Base-by-base conservation (phyloP, 208 protist genomes). In the Lotmaria passim region DNA sequence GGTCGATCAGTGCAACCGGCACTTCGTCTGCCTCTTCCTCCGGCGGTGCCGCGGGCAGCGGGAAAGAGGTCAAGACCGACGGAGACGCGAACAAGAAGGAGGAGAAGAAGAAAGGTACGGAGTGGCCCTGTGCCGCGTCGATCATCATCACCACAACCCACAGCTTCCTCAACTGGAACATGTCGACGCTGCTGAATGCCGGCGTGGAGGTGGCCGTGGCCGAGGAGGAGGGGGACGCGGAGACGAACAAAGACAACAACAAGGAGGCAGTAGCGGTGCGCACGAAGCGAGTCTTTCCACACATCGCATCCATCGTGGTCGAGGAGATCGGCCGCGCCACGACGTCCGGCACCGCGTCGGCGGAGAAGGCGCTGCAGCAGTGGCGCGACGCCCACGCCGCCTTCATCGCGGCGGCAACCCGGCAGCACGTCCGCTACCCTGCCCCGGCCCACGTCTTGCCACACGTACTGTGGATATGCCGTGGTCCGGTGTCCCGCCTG, bases 391-490 rank as follows among this genome's bases (percentile, higher is more conserved):
- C 48, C 15, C 55, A 67, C 43, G 31, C 36, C 10, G 39, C 39
- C 6, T 23, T 71, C 30, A 36, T 47, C 70, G 5, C 46, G 1
- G 30, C 68, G 19, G 52, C 50, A 39, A 34, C 52, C 7, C 66
- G 61, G 8, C 64, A 67, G 28, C 65, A 79, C 68, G 6, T 38
- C 8, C 63, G 58, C 46, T 85, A 68, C 70, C 39, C 44, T 31
- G 28, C 76, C 1, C 34, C 65, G 19, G 57, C 15, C 7, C 69
- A 70, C 41, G 56, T 74, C 3, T 36, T 44, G 31, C 81, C 74
- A 10, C 82, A 81, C 59, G 81, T 73, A 23, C 41, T 87, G 69
- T 81, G 75, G 81, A 64, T 94, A 73, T 89, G 71, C 52, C 68
- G 78, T 21, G 74, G 71, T 12, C 82, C 89, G 3, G 43, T 90